Conservation (phyloP, 139 green algal species). For the Diplosphaera chodatii region DNA sequence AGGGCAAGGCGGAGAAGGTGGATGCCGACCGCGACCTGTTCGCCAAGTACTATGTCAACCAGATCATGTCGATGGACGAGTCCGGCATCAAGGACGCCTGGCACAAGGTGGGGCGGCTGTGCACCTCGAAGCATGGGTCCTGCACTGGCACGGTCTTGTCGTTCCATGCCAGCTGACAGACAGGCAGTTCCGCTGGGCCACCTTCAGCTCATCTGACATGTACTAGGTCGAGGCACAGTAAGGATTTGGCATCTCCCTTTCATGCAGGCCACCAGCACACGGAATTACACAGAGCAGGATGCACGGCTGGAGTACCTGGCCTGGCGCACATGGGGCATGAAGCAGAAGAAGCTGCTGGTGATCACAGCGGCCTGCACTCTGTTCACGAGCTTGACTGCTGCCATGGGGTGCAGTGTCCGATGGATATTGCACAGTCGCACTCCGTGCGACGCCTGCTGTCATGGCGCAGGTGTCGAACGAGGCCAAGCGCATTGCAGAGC, state of each 20-base stretch:
- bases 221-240: not conserved
- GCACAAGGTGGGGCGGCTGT: constrained; percentile 63
- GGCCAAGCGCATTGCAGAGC: not conserved
- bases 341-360: constrained; percentile 45
- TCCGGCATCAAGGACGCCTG: constrained; percentile 62
- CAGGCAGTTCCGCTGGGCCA: too few species aligned
- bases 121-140: too few species aligned
- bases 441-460: too few species aligned
- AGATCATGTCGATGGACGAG: constrained; percentile 69
- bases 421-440: too few species aligned
- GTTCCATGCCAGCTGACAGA: too few species aligned
- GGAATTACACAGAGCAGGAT: constrained; percentile 52
- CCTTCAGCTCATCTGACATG: too few species aligned
- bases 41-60: constrained; percentile 71
- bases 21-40: constrained; percentile 40
- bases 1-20: constrained; percentile 12
- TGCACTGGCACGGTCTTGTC: too few species aligned
- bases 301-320: constrained; percentile 72
- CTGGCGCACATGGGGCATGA: constrained; percentile 83
- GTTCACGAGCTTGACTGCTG: too few species aligned
- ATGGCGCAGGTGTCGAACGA: not conserved
- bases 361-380: not conserved
- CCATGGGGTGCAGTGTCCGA: too few species aligned
- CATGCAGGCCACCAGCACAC: constrained; percentile 37
- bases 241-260: not conserved